Evolutionary conservation across 2,329 filamentous ascomycete species (phyloP).

Genomic region (Talaromyces islandicus): DNA sequence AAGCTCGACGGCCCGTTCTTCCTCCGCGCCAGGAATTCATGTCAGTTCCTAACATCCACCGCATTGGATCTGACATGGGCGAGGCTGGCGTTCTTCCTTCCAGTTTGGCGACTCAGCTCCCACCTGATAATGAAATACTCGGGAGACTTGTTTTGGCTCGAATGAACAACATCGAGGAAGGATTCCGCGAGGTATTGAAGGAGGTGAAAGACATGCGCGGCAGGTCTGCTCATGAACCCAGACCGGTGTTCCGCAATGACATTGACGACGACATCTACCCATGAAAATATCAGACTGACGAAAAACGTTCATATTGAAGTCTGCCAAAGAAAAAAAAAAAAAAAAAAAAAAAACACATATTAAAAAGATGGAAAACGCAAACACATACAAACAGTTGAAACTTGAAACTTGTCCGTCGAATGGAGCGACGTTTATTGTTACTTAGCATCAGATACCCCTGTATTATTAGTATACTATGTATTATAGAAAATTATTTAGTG

Average conservation of each 20-base stretch:
- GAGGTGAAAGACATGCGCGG: constrained; percentile 61
- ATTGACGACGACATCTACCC: constrained; percentile 10
- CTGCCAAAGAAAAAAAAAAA: not conserved
- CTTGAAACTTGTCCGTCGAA: not conserved
- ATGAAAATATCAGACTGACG: not conserved
- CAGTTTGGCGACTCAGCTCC: constrained; percentile 78
- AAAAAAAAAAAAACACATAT: not conserved
- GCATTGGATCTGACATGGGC: constrained; percentile 61
- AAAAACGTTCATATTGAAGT: not conserved
- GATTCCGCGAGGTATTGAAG: constrained; percentile 77
- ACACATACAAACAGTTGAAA: not conserved
- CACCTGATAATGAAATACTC: constrained; percentile 65
- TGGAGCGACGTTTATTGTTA: not conserved
- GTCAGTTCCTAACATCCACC: constrained; percentile 51
- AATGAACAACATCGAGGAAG: constrained; percentile 90
- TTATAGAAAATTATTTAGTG: not conserved
- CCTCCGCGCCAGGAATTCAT: constrained; percentile 50
- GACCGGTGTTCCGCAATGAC: constrained; percentile 20
- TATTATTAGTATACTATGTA: not conserved
- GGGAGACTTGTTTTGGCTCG: constrained; percentile 74
- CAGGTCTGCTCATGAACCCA: constrained; percentile 8
- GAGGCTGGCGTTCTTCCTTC: constrained; percentile 60
- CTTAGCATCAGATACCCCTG: not conserved
- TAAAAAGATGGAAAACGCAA: not conserved
- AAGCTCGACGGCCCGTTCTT: constrained; percentile 19